Evolutionary conservation across 345 rosid species (phyloP).

Genomic region (Iberis pinnata): DNA sequence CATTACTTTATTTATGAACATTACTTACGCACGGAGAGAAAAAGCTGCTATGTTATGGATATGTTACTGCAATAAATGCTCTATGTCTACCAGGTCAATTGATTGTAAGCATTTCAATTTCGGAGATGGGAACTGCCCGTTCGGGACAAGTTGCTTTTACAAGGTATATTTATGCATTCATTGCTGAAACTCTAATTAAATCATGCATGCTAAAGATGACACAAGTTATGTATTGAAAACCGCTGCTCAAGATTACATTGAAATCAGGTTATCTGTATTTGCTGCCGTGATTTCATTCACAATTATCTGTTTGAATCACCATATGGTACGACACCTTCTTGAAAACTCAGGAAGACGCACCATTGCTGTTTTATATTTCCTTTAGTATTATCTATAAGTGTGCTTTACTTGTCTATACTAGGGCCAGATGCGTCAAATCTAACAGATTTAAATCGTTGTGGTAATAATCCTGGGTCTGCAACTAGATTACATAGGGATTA

Average conservation of each 20-base stretch:
- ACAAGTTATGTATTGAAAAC: not conserved
- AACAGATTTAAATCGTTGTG: not conserved
- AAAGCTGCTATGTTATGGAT: too few species aligned
- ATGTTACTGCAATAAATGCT: not conserved
- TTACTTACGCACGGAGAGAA: too few species aligned
- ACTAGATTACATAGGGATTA: conserved; percentile 4
- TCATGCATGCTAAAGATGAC: not conserved
- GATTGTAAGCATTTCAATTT: conserved; percentile 91
- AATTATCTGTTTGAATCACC: conserved; percentile 4
- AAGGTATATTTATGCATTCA: conserved; percentile 44
- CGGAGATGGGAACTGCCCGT: conserved; percentile 89
- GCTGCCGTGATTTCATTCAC: too few species aligned
- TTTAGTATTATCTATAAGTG: not conserved
- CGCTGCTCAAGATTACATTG: conserved; percentile 3
- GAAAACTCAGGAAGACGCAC: conserved; percentile 1
- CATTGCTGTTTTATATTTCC: not conserved
- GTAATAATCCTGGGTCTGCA: not conserved
- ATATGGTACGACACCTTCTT: not conserved
- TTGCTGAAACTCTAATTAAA: conserved; percentile 7
- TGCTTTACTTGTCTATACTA: conserved; percentile 1
- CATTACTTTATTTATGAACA: conserved; percentile 11
- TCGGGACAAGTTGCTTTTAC: conserved; percentile 95
- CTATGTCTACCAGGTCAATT: conserved; percentile 47
- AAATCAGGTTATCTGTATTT: not conserved
- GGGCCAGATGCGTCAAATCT: conserved; percentile 10